Base-by-base conservation (phyloP, 495 filamentous ascomycete species). In the Evernia prunastri region DNA sequence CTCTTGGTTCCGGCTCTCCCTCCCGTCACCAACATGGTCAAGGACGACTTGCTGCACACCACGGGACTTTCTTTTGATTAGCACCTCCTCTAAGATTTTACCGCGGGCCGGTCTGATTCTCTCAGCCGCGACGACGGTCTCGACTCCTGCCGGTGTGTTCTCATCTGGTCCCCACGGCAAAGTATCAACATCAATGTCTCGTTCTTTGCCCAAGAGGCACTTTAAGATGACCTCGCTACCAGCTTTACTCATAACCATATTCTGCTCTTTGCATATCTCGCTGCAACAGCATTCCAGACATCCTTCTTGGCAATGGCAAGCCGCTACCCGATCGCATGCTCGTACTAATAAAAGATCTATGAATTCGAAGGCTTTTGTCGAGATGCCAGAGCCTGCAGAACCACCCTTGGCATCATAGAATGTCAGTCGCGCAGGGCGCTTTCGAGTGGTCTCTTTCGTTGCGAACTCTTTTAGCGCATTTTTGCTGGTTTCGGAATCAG, bases 341-440 rank as follows among this genome's bases (percentile, higher is more conserved):
- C 91, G 88, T 39, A 78, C 75, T 13, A 97, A 80, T 45, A 97
- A 74, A 45, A 88, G 67, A 67, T 96, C 90, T 27, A 96, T 79
- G 70, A 95, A 95, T 71, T 97, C 91, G 69, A 97, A 97, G 1
- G 92, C 93, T 72, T 96, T 96, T 36, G 84, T 87, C 57, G 87
- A 89, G 65, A 97, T 92, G 7, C 94, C 95, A 3, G 86, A 87
- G 0, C 91, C 92, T 56, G 83, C 85, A 0, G 87, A 81, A 0
- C 93, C 94, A 25, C 92, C 94, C 73, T 94, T 94, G 12, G 90
- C 87, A 70, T 98, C 94, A 73, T 96, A 97, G 75, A 98, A 96
- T 0, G 91, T 96, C 61, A 98, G 76, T 13, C 94, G 77, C 0
- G 92, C 94, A 0, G 94, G 93, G 10, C 94, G 80, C 73, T 94